Evolutionary conservation across 352 stramenopile species (phyloP).

Genomic region (Pythium dissotocum): DNA sequence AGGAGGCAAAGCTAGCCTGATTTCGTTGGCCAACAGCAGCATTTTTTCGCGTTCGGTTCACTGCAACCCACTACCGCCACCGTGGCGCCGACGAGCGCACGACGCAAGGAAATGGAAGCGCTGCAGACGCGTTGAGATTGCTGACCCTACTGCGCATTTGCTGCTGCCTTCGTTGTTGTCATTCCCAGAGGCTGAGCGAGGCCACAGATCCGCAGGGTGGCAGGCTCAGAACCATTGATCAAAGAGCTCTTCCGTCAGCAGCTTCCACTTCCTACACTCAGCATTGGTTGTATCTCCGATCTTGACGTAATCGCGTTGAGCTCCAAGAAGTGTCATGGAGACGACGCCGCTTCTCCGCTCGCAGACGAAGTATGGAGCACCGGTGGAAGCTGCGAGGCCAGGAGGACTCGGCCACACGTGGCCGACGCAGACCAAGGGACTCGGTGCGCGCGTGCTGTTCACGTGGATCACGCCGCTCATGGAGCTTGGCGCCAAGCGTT

Average conservation of each 20-base stretch:
- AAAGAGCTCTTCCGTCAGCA: too few species aligned
- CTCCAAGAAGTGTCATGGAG: neutral
- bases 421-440: constrained; percentile 51
- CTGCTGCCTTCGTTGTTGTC: too few species aligned
- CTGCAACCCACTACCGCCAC: neutral
- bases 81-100: neutral
- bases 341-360: neutral
- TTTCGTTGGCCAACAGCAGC: neutral
- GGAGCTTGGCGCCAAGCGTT: constrained; percentile 37
- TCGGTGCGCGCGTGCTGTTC: constrained; percentile 40
- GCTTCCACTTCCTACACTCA: neutral
- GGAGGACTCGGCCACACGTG: constrained; percentile 16
- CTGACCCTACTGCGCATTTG: too few species aligned
- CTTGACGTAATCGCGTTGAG: too few species aligned
- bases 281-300: neutral
- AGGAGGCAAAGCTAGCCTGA: neutral
- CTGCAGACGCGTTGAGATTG: neutral
- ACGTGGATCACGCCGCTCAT: constrained; percentile 24
- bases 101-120: neutral
- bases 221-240: too few species aligned
- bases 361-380: neutral
- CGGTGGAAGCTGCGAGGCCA: neutral
- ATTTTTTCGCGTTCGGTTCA: neutral
- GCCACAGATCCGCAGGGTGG: too few species aligned
- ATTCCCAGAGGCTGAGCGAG: neutral